These are phyloP conservation scores for Fistulina hepatica DNA, from an alignment of 1,284 basidiomycete species.

Conservation along the genomic window DNA sequence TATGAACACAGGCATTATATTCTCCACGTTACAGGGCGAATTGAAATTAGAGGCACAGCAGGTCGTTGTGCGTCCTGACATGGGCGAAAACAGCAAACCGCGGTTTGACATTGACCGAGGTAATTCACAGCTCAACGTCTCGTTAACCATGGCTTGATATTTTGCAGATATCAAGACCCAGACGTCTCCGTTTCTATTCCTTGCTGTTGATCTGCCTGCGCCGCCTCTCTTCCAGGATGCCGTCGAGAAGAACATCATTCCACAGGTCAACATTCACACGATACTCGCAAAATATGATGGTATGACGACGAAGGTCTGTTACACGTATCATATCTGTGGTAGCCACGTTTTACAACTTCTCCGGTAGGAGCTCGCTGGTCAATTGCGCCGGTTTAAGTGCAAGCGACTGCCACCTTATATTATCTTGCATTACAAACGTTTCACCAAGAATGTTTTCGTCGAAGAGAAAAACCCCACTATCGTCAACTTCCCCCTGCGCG, in stretches of 20 bases:
- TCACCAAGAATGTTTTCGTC: constrained; percentile 96
- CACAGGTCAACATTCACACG: constrained; percentile 87
- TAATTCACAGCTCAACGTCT: constrained; percentile 23
- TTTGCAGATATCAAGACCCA: constrained; percentile 84
- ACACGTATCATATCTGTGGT: constrained; percentile 14
- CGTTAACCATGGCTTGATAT: constrained; percentile 1
- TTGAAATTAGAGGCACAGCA: constrained; percentile 91
- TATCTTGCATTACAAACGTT: constrained; percentile 92
- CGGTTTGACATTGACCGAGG: constrained; percentile 89
- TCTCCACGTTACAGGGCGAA: constrained; percentile 90
- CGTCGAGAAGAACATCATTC: constrained; percentile 96
- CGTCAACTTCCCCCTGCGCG: constrained; percentile 91
- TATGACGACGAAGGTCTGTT: constrained; percentile 65
- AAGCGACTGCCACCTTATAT: constrained; percentile 84
- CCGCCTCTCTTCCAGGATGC: constrained; percentile 94
- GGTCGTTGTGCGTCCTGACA: constrained; percentile 75
- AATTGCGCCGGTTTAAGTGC: constrained; percentile 83
- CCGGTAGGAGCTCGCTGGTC: constrained; percentile 70
- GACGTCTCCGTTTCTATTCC: constrained; percentile 86
- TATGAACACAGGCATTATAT: constrained; percentile 64
- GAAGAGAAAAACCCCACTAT: constrained; percentile 99
- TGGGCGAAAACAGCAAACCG: constrained; percentile 62
- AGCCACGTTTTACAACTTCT: constrained; percentile 11
- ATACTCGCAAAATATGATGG: constrained; percentile 98
- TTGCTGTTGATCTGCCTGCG: constrained; percentile 91